Percentiles rank a stretch among this genome's conserved stretches.
Conservation (phyloP, 306 rosid species). For the Vigna reflexopilosa region DNA sequence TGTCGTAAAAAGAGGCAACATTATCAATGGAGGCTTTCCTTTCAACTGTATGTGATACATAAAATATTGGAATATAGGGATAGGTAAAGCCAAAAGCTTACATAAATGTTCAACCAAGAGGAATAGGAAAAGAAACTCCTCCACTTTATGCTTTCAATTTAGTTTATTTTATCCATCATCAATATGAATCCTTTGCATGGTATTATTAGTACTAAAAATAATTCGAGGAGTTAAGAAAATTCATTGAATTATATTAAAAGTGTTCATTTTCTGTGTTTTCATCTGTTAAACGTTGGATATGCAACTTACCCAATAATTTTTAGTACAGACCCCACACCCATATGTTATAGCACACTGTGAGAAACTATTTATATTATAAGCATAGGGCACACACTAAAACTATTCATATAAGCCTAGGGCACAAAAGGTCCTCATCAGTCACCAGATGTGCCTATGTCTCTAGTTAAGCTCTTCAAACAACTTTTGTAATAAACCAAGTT, state of each 20-base stretch:
- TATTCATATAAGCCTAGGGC: conserved; percentile 31
- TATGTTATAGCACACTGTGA: conserved; percentile 20
- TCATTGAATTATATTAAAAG: no score
- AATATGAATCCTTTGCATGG: not conserved
- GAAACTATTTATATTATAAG: not conserved
- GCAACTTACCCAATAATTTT: not conserved
- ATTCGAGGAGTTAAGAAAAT: no score
- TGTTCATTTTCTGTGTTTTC: no score
- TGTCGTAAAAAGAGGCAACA: conserved; percentile 65
- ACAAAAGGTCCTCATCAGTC: conserved; percentile 31
- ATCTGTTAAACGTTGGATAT: no score
- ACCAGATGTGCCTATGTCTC: conserved; percentile 42
- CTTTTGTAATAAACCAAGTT: conserved; percentile 68
- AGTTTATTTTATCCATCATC: not conserved
- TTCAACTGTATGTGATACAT: conserved; percentile 38
- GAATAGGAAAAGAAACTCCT: not conserved
- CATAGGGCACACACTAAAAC: not conserved
- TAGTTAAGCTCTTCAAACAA: conserved; percentile 37
- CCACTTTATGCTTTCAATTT: not conserved
- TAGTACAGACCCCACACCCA: not conserved
- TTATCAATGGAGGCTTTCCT: conserved; percentile 47
- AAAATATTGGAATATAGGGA: not conserved
- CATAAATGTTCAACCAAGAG: not conserved
- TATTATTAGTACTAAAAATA: not conserved
- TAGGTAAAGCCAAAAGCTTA: not conserved